phyloP scores from a whole-genome alignment of 2,329 filamentous ascomycete genomes.

The Mycocentrospora acerina region DNA sequence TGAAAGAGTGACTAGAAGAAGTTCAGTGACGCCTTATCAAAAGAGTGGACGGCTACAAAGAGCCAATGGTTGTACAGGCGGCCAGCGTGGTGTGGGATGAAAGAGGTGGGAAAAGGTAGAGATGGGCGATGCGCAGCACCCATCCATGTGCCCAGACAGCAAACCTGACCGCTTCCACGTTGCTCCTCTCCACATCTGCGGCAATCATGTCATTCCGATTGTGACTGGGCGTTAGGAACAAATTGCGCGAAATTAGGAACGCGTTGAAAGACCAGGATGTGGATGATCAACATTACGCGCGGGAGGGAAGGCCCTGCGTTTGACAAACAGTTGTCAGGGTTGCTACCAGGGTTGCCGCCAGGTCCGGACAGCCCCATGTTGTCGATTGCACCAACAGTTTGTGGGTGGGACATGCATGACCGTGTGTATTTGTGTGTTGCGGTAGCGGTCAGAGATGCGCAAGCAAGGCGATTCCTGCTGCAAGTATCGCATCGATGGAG shows the following conservation, averaged over 20 bases:
- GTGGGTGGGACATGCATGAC: no score
- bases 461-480: no score
- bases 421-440: no score
- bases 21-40: constrained; percentile 19
- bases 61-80: constrained; percentile 32
- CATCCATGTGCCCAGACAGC: constrained; percentile 24
- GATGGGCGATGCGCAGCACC: constrained; percentile 21
- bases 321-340: no score
- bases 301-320: constrained; percentile 1
- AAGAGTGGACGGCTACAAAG: constrained; percentile 45
- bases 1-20: constrained; percentile 23
- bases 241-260: constrained; percentile 35
- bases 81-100: constrained; percentile 20
- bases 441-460: no score
- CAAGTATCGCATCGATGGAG: no score
- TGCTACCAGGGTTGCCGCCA: no score
- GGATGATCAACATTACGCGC: constrained; percentile 8
- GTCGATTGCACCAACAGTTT: no score
- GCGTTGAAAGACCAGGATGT: constrained; percentile 18
- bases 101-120: constrained; percentile 19
- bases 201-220: constrained; percentile 28
- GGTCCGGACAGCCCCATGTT: no score
- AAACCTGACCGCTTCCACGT: constrained; percentile 26
- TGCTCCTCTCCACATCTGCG: constrained; percentile 27
- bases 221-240: constrained; percentile 35